Evolutionary conservation across 495 filamentous ascomycete species (phyloP).

Genomic region (Xylaria nigripes): DNA sequence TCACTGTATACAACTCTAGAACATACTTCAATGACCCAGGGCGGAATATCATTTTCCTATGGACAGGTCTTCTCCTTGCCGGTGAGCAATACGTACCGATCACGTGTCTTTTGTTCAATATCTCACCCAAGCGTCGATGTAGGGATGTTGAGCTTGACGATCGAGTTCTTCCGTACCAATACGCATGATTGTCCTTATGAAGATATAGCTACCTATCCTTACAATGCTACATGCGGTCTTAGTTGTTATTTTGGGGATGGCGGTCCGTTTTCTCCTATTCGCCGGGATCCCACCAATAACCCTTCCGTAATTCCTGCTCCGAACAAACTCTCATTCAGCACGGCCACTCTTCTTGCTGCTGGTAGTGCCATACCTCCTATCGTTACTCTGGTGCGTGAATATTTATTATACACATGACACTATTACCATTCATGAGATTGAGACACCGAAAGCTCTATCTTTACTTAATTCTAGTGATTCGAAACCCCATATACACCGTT

Average conservation of each 20-base stretch:
- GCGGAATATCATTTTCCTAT: slow-evolving; percentile 53
- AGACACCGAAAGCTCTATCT: background rate
- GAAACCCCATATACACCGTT: too few relatives aligned
- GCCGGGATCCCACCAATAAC: slow-evolving; percentile 40
- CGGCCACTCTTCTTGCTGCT: slow-evolving; percentile 48
- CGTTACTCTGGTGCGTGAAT: slow-evolving; percentile 33
- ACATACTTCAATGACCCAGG: slow-evolving; percentile 55
- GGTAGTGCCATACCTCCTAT: slow-evolving; percentile 53
- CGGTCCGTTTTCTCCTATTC: slow-evolving; percentile 43
- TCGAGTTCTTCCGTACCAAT: slow-evolving; percentile 49
- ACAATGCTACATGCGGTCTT: slow-evolving; percentile 33
- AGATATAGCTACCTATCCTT: slow-evolving; percentile 32
- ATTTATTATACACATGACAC: background rate
- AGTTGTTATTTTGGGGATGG: slow-evolving; percentile 32
- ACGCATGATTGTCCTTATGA: slow-evolving; percentile 33
- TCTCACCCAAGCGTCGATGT: slow-evolving; percentile 6
- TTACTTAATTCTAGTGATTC: background rate
- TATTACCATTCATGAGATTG: background rate
- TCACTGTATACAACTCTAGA: slow-evolving; percentile 45
- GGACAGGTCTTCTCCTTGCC: slow-evolving; percentile 49
- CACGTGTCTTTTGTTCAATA: background rate
- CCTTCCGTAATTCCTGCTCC: slow-evolving; percentile 51
- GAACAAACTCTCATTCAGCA: slow-evolving; percentile 40
- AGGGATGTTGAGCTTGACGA: slow-evolving; percentile 49
- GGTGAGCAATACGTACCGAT: slow-evolving; percentile 28